Base-by-base conservation (phyloP, 331 rosid species). In the Malus hybrid region DNA sequence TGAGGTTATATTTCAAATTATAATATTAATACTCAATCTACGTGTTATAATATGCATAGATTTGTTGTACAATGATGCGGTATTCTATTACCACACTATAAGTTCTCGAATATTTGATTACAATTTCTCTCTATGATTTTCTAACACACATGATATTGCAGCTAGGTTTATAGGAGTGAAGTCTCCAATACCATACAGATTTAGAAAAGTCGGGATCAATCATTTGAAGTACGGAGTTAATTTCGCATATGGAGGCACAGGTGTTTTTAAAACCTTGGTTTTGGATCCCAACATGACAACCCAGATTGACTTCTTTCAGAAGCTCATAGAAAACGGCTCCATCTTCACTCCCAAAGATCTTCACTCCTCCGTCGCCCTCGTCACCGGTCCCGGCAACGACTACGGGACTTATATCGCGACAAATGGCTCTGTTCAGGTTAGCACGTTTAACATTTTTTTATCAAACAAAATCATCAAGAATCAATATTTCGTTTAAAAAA, bases 371-470 rank as follows among this genome's bases (percentile, higher is more conserved):
- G 85, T 91, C 0, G 92, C 98, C 19, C 86, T 93, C 2, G 70
- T 93, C 78, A 89, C 98, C 44, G 82, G 87, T 30, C 83, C 98
- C 34, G 98, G 98, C 5, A 93, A 93, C 71, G 98, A 93, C 80
- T 93, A 93, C 76, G 13, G 67, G 10, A 30, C 62, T 63, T 91
- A 82, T 82, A 3, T 22, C 1, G 79, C 64, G 48, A 82, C 52
- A 3, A 73, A 88, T 77, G 91, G 87, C 79, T 66, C 96, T 53
- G 8, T 66, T 20, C 22, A 82, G 90, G 96, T 89, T 22, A 26
- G 72, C 33, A 20, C 6, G 5, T 4, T 5, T 5, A 64, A 63
- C 33, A 15, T 3, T 63, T 13, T 13, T 1, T 26, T 16, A 62
- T 26, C 7, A 42, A 39, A 10, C 13, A 14, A 57, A n/a, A 18